Evolutionary conservation across 208 protist species (phyloP).

Genomic region (Acanthamoeba lenticulata): DNA sequence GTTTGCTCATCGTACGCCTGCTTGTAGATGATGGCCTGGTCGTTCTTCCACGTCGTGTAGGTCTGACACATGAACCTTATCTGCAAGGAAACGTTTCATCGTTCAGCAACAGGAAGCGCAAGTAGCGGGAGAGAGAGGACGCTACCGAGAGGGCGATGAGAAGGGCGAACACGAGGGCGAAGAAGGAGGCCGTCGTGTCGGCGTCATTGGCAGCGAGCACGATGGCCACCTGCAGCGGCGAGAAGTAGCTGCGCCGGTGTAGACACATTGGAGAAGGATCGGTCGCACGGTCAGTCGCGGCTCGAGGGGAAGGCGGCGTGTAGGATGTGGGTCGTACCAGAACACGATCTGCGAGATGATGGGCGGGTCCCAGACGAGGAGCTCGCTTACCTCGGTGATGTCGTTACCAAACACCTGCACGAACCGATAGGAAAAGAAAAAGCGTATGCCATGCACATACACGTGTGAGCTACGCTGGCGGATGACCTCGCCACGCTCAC

Average conservation of each 20-base stretch:
- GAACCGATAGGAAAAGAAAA: neutral
- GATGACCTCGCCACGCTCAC: too few relatives aligned
- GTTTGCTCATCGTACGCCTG: constrained; percentile 24
- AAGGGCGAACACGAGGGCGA: neutral
- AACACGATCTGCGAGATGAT: constrained; percentile 20
- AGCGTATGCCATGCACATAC: too few relatives aligned
- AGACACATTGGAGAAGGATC: neutral
- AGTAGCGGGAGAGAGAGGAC: neutral
- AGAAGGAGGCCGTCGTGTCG: neutral
- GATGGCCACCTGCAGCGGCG: constrained; percentile 18
- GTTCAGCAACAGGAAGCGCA: too few relatives aligned
- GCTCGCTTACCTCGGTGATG: constrained; percentile 5
- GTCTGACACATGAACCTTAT: neutral
- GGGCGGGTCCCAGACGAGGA: constrained; percentile 12
- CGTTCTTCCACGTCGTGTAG: constrained; percentile 43
- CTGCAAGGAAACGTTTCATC: too few relatives aligned
- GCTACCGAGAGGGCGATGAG: neutral
- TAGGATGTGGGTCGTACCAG: neutral
- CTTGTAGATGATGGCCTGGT: constrained; percentile 1
- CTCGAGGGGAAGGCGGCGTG: neutral
- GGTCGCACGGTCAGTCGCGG: neutral
- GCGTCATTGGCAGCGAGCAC: neutral
- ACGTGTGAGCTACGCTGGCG: too few relatives aligned
- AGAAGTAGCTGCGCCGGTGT: neutral
- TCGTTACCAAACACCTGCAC: neutral